A percentile compares a stretch with the other conserved stretches of the same genome.
Evolutionary conservation across 2,329 filamentous ascomycete genomes (phyloP).

Genomic region (Colletotrichum plurivorum): DNA sequence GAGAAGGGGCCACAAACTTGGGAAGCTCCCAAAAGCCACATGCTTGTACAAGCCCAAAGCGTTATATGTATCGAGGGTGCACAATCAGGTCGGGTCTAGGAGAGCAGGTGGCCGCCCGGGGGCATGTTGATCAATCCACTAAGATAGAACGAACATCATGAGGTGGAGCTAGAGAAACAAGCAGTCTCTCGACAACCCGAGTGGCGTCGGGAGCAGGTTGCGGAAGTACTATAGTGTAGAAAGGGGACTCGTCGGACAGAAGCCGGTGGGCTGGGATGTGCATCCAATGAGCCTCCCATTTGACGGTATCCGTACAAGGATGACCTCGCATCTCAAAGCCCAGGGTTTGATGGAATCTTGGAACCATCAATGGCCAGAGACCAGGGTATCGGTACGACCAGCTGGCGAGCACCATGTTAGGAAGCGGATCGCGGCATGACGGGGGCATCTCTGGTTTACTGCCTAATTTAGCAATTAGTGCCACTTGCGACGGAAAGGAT

Average conservation of each 20-base stretch:
- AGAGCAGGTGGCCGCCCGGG: conserved; percentile 17
- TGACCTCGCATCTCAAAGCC: conserved; percentile 6
- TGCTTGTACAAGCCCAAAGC: conserved; percentile 24
- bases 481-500: neutral
- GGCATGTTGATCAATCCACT: conserved; percentile 30
- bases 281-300: neutral
- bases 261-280: conserved; percentile 12
- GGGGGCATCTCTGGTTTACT: neutral
- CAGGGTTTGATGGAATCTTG: conserved; percentile 5
- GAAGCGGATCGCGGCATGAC: neutral
- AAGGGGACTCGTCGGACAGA: neutral
- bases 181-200: neutral
- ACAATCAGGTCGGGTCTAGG: conserved; percentile 5
- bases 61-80: conserved; percentile 29
- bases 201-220: conserved; percentile 23
- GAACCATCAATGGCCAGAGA: conserved; percentile 1
- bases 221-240: neutral
- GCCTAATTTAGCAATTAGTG: no score
- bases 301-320: conserved; percentile 22
- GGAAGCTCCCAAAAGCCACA: conserved; percentile 36
- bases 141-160: neutral
- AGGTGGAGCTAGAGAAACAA: conserved; percentile 16
- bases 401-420: neutral
- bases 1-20: conserved; percentile 4
- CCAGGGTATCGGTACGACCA: conserved; percentile 4